These are phyloP conservation scores for Xylariaceae sp. DNA, from an alignment of 2,329 filamentous ascomycete genomes.

Conservation along the genomic window DNA sequence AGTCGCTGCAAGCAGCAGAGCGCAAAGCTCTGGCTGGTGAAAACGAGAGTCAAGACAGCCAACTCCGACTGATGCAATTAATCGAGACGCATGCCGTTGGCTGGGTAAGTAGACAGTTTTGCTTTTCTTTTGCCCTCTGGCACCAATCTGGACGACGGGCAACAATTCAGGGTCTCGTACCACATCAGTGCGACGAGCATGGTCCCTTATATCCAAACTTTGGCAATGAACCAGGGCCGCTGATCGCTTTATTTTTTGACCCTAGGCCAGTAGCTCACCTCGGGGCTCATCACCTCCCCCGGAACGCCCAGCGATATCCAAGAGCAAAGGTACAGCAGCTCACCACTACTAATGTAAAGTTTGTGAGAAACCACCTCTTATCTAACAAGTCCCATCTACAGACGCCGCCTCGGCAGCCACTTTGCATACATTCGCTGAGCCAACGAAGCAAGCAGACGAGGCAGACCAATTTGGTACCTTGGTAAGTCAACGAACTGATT, in stretches of 20 bases:
- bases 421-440: not conserved
- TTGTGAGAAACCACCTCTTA: not conserved
- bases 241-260: constrained; percentile 11
- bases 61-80: constrained; percentile 21
- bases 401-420: not conserved
- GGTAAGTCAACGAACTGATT: too few species aligned
- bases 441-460: too few species aligned
- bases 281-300: constrained; percentile 7
- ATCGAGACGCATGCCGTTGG: constrained; percentile 27
- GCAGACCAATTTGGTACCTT: too few species aligned
- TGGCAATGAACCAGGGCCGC: too few species aligned
- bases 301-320: not conserved
- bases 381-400: not conserved
- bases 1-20: constrained; percentile 17
- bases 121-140: too few species aligned
- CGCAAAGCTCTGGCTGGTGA: constrained; percentile 18
- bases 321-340: constrained; percentile 10
- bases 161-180: too few species aligned
- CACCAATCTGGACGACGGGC: too few species aligned
- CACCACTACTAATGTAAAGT: not conserved
- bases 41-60: constrained; percentile 31
- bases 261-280: constrained; percentile 22
- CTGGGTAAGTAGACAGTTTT: constrained; percentile 24
- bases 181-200: too few species aligned
- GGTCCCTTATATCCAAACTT: too few species aligned